Percentiles rank a stretch among this genome's conserved stretches.
These are phyloP conservation scores for Cercospora zeae-maydis DNA, from an alignment of 2,329 filamentous ascomycete species.

Conservation along the genomic window DNA sequence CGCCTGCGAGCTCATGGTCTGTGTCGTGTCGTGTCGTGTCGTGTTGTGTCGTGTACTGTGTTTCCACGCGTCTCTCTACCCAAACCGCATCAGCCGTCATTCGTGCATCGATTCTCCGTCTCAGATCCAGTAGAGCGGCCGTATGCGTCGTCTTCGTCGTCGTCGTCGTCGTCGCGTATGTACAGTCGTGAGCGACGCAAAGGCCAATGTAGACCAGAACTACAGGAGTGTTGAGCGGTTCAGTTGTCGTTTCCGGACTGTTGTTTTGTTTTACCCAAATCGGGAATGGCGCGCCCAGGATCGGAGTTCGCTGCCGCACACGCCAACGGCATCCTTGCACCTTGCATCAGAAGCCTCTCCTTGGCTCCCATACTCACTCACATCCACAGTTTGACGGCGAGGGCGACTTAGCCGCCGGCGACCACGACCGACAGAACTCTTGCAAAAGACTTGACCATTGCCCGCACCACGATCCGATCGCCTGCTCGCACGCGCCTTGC, in stretches of 20 bases:
- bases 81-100: slow-evolving; percentile 14
- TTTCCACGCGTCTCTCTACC: slow-evolving; percentile 21
- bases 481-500: neutral
- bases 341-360: neutral
- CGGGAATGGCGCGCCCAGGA: neutral
- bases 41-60: slow-evolving; percentile 18
- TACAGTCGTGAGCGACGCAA: slow-evolving; percentile 4
- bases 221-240: neutral
- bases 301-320: neutral
- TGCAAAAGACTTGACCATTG: neutral
- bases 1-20: slow-evolving; percentile 53
- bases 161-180: neutral
- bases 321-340: neutral
- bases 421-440: neutral
- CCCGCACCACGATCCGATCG: neutral
- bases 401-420: neutral
- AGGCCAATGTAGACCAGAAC: neutral
- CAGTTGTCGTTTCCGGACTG: neutral
- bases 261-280: slow-evolving; percentile 1
- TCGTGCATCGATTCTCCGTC: neutral
- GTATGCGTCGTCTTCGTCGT: neutral
- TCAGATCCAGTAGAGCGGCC: neutral
- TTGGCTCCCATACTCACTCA: neutral
- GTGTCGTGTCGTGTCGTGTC: slow-evolving; percentile 2
- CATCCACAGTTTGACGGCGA: neutral